phyloP scores from a whole-genome alignment of 495 filamentous ascomycete species.

The Aspergillus saccharolyticus region DNA sequence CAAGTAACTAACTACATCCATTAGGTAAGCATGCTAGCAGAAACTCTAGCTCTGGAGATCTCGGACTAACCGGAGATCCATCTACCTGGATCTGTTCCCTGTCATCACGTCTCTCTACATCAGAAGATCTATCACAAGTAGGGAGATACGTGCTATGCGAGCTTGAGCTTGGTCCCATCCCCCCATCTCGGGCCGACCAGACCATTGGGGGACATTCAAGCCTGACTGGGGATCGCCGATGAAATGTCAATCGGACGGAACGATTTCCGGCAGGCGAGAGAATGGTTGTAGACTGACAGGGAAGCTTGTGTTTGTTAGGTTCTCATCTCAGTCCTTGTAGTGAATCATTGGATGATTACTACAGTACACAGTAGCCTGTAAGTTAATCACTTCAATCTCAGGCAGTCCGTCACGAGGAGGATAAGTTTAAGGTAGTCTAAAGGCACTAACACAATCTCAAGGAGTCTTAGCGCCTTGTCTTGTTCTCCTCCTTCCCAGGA shows the following conservation, averaged over 20 bases:
- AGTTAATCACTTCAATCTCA: too few species aligned
- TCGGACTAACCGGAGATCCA: background rate
- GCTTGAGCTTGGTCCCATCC: background rate
- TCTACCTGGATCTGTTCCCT: background rate
- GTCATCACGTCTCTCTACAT: background rate
- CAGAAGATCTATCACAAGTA: background rate
- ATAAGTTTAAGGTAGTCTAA: too few species aligned
- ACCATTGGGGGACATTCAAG: background rate
- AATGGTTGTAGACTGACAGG: background rate
- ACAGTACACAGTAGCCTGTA: too few species aligned
- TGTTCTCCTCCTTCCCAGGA: background rate
- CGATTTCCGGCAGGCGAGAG: background rate
- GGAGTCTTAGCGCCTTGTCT: background rate
- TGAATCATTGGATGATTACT: too few species aligned
- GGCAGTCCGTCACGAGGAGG: too few species aligned
- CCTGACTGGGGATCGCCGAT: background rate
- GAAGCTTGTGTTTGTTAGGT: too few species aligned
- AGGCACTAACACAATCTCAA: too few species aligned
- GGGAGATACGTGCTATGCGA: background rate
- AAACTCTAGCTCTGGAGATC: background rate
- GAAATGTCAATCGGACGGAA: slow-evolving; percentile 4
- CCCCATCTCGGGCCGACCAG: background rate
- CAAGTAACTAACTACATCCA: too few species aligned
- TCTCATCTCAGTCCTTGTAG: too few species aligned
- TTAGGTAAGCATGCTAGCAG: background rate